Evolutionary conservation across 495 filamentous ascomycete species (phyloP).

Genomic region (Penicillium tannophilum): DNA sequence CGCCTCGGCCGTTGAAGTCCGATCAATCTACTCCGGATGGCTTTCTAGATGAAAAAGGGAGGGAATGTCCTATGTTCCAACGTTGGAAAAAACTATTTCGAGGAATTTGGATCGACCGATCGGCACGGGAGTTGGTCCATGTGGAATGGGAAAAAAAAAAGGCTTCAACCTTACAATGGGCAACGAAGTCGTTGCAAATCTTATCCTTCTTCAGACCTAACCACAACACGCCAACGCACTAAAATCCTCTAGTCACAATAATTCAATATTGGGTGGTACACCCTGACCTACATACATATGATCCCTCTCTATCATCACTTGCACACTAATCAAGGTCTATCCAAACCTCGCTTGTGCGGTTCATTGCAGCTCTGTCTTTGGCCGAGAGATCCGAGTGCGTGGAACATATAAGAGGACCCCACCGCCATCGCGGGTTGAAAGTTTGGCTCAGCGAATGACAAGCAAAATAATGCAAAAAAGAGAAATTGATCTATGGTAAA

Average conservation of each 20-base stretch:
- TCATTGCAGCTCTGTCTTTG: background rate
- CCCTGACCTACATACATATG: background rate
- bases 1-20: background rate
- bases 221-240: background rate
- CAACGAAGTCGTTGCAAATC: constrained; percentile 5
- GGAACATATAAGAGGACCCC: constrained; percentile 5
- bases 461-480: background rate
- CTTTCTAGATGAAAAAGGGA: background rate
- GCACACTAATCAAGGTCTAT: background rate
- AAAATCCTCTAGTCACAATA: background rate
- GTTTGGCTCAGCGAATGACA: constrained; percentile 3
- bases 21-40: background rate
- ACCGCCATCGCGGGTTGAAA: background rate
- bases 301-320: background rate
- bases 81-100: background rate
- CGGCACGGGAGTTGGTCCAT: constrained; percentile 20
- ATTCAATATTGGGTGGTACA: background rate
- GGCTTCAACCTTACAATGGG: constrained; percentile 5
- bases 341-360: background rate
- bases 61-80: background rate
- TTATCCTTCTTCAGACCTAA: constrained; percentile 4
- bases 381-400: constrained; percentile 1
- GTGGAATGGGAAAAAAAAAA: constrained; percentile 5
- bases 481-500: background rate
- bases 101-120: constrained; percentile 23